Percentiles rank a stretch among this genome's conserved stretches.
These are phyloP conservation scores for Zalaria obscura DNA, from an alignment of 2,329 filamentous ascomycete species.

Conservation along the genomic window DNA sequence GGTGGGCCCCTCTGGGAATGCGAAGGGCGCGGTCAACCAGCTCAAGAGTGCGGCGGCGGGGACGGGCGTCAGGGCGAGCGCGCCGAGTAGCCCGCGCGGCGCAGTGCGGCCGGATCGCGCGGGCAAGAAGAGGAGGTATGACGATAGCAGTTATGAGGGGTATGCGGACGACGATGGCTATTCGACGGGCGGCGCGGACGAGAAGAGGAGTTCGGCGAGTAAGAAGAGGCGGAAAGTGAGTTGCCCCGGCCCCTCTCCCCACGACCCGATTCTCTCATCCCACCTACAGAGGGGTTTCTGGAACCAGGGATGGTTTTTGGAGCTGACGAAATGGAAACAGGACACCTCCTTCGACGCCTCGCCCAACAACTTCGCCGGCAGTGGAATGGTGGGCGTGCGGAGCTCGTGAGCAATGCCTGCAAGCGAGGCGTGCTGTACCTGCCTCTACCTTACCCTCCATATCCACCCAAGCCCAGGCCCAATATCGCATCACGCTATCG, in stretches of 20 bases:
- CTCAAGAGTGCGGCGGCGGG: conserved; percentile 5
- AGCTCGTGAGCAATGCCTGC: no score
- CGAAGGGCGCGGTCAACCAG: conserved; percentile 7
- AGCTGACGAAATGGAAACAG: no score
- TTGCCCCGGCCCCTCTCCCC: background rate
- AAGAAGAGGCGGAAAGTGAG: conserved; percentile 43
- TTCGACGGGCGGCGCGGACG: conserved; percentile 58
- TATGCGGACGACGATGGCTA: conserved; percentile 61
- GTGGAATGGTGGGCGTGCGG: no score
- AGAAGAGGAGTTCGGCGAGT: conserved; percentile 24
- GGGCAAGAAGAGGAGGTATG: conserved; percentile 62
- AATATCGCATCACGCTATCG: no score
- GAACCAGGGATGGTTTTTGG: no score
- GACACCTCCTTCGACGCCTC: no score
- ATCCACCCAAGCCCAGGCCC: no score
- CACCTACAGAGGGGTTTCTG: no score
- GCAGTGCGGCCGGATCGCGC: conserved; percentile 45
- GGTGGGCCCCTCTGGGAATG: background rate
- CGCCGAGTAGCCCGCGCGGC: conserved; percentile 20
- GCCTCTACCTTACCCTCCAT: no score
- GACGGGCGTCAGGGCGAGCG: conserved; percentile 12
- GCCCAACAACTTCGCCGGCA: no score
- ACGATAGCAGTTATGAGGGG: conserved; percentile 59
- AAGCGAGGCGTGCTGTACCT: no score
- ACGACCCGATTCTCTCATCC: no score